Base-by-base conservation (phyloP, 2,329 filamentous ascomycete species). In the Epichloe sibirici region DNA sequence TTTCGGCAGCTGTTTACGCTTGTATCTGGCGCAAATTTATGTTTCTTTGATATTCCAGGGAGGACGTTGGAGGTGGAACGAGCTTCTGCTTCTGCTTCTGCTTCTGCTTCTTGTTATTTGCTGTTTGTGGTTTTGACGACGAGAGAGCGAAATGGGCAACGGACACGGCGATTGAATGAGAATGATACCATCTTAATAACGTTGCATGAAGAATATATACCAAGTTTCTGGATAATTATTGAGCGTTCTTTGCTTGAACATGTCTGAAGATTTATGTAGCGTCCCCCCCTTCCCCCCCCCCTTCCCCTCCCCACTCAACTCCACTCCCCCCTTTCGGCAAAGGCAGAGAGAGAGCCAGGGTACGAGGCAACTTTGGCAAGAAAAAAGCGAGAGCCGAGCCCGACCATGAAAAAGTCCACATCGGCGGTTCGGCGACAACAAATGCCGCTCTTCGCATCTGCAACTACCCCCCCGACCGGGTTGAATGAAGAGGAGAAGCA, bases 351-450 rank as follows among this genome's bases (percentile, higher is more conserved):
- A 28, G 28, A 8, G 28, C 7, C 28, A 8, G 8, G 7, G 28
- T 8, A 31, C 28, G 25, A 28, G 28, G 7, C 28, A 28, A n/a
- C 17, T 17, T 17, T 17, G 2, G 31, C 31, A 8, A 8, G 45
- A 21, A 9, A 5, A 35, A 31, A 7, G 11, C 12, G 7, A 7
- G 28, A 17, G 44, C 11, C 13, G 44, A 2, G 21, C 3, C n/a
- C 28, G 12, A 17, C 25, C 25, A 31, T 5, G 7, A 23, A 2
- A 15, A 21, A 28, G n/a, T n/a, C 40, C 13, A 13, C 34, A 42
- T 66, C 65, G 64, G 64, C 53, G 53, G 35, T 23, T 63, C 64
- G 64, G 64, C 60, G 63, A 55, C 57, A 62, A 64, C 48, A 51
- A 59, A 54, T 54, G 57, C 64, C 64, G 63, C 58, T 55, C 51